These are phyloP conservation scores for Xerocomus cyaneibrunnescens DNA, from an alignment of 1,284 basidiomycete genomes.

Conservation along the genomic window DNA sequence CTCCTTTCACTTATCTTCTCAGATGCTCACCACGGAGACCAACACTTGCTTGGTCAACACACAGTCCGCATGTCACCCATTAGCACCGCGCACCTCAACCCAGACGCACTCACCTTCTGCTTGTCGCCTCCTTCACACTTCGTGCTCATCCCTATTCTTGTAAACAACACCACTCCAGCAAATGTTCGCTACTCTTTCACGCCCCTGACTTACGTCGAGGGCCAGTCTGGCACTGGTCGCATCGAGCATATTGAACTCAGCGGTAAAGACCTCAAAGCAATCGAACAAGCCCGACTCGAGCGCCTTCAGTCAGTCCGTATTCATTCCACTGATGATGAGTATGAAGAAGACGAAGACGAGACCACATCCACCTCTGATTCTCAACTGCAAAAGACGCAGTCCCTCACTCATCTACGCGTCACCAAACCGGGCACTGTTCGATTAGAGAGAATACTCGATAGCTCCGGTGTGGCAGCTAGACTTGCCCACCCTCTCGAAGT, in stretches of 20 bases:
- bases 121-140: slow-evolving; percentile 54
- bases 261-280: slow-evolving; percentile 64
- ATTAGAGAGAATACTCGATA: slow-evolving; percentile 72
- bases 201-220: slow-evolving; percentile 58
- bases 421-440: slow-evolving; percentile 69
- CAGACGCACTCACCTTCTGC: slow-evolving; percentile 68
- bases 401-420: slow-evolving; percentile 70
- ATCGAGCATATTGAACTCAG: slow-evolving; percentile 57
- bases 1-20: slow-evolving; percentile 41
- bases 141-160: slow-evolving; percentile 74
- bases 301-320: slow-evolving; percentile 48
- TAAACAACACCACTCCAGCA: slow-evolving; percentile 88
- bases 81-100: slow-evolving; percentile 82
- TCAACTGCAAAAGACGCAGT: slow-evolving; percentile 67
- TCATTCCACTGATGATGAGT: slow-evolving; percentile 58
- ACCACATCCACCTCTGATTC: slow-evolving; percentile 28
- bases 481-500: slow-evolving; percentile 67
- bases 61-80: slow-evolving; percentile 90
- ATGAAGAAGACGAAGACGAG: slow-evolving; percentile 52
- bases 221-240: slow-evolving; percentile 39
- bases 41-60: slow-evolving; percentile 83
- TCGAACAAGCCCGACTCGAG: slow-evolving; percentile 58
- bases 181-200: slow-evolving; percentile 76
- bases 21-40: slow-evolving; percentile 37
- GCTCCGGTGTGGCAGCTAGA: slow-evolving; percentile 63